Percentiles rank a stretch among this genome's conserved stretches.
These are phyloP conservation scores for Alloteropsis angusta DNA, from an alignment of 202 grass and related monocot genomes.

Conservation along the genomic window DNA sequence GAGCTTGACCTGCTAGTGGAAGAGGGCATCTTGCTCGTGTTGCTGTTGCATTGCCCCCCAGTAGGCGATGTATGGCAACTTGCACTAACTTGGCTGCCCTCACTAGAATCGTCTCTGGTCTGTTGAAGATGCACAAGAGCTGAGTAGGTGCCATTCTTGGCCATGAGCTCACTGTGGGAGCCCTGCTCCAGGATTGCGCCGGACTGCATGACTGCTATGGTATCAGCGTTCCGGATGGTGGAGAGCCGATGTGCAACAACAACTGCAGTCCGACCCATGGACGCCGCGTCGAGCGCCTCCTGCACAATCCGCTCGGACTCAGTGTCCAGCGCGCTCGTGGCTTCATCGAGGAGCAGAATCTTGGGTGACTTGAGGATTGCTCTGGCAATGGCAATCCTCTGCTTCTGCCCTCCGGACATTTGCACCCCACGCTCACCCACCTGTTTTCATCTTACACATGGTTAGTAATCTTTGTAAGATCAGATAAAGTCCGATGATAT, in stretches of 20 bases:
- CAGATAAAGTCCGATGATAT: too few species aligned
- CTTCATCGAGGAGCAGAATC: slow-evolving; percentile 83
- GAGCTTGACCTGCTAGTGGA: slow-evolving; percentile 36
- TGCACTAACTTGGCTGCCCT: neutral
- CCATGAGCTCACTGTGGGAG: slow-evolving; percentile 64
- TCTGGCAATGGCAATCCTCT: slow-evolving; percentile 86
- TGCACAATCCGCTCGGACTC: slow-evolving; percentile 70
- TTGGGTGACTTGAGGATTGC: slow-evolving; percentile 83
- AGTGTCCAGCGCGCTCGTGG: slow-evolving; percentile 72
- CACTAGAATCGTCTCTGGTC: slow-evolving; percentile 28
- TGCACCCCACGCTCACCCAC: slow-evolving; percentile 76
- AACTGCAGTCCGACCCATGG: slow-evolving; percentile 57
- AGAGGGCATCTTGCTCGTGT: slow-evolving; percentile 39
- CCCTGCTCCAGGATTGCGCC: slow-evolving; percentile 65
- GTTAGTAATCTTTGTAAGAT: neutral
- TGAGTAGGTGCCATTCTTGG: slow-evolving; percentile 52
- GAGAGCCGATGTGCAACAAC: slow-evolving; percentile 79
- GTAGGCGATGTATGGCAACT: neutral
- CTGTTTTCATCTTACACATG: slow-evolving; percentile 16
- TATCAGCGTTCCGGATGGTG: slow-evolving; percentile 66
- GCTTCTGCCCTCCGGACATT: slow-evolving; percentile 97
- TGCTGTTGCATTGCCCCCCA: neutral
- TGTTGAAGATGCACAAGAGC: slow-evolving; percentile 59
- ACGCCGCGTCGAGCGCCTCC: slow-evolving; percentile 64
- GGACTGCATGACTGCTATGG: slow-evolving; percentile 61